Evolutionary conservation across 495 filamentous ascomycete genomes (phyloP).

Genomic region (Tuber borchii): DNA sequence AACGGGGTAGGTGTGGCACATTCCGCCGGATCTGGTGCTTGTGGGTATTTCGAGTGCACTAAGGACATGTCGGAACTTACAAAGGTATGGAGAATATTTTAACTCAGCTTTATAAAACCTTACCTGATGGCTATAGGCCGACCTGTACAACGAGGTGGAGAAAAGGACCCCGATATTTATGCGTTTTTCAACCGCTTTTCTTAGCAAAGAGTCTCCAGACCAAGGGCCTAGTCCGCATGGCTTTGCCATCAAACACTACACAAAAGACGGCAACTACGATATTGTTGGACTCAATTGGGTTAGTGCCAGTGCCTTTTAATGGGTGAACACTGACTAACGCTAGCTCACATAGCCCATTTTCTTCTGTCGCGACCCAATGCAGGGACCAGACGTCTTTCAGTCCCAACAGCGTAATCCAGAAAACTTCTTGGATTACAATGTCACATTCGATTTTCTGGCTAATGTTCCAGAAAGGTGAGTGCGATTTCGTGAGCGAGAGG

Average conservation of each 20-base stretch:
- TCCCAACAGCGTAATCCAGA: conserved; percentile 53
- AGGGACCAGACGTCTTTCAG: conserved; percentile 55
- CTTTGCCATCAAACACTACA: conserved; percentile 61
- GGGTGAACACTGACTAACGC: conserved; percentile 7
- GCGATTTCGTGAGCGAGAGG: background rate
- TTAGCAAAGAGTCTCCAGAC: conserved; percentile 52
- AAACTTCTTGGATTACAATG: conserved; percentile 53
- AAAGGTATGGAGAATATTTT: conserved; percentile 28
- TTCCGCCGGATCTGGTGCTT: conserved; percentile 50
- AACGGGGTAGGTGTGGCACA: conserved; percentile 47
- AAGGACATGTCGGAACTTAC: conserved; percentile 46
- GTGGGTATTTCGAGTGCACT: conserved; percentile 50
- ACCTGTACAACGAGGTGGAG: conserved; percentile 46
- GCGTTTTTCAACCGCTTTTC: conserved; percentile 56
- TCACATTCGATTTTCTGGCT: conserved; percentile 52
- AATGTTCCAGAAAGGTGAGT: conserved; percentile 49
- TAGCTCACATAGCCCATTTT: conserved; percentile 48
- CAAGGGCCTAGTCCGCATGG: conserved; percentile 53
- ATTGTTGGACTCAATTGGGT: conserved; percentile 52
- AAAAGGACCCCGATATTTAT: conserved; percentile 53
- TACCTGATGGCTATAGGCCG: conserved; percentile 33
- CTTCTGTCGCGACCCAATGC: conserved; percentile 56
- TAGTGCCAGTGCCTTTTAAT: background rate
- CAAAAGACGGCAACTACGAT: conserved; percentile 56
- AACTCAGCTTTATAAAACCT: background rate